Evolutionary conservation across 2,329 filamentous ascomycete species (phyloP).

Genomic region (Ascocoryne sarcoides): DNA sequence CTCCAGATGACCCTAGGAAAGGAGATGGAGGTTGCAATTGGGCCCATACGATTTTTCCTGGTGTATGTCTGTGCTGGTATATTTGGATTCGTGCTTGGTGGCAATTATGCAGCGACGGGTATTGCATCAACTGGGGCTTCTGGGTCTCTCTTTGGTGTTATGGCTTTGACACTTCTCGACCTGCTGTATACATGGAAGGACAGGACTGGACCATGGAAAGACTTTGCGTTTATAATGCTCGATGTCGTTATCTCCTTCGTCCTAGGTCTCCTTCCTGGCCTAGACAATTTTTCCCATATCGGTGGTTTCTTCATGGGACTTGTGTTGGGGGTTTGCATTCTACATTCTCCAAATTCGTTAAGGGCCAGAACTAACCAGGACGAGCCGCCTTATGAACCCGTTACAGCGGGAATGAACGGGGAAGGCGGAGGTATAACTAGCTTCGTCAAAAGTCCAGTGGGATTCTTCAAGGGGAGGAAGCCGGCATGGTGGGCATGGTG

Average conservation of each 20-base stretch:
- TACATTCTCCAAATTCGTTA: constrained; percentile 79
- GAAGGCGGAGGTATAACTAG: constrained; percentile 23
- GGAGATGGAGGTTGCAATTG: constrained; percentile 89
- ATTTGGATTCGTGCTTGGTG: constrained; percentile 90
- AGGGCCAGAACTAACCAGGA: constrained; percentile 65
- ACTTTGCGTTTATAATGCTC: constrained; percentile 77
- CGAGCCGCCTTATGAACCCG: constrained; percentile 60
- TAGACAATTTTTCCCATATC: constrained; percentile 97
- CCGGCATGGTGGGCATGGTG: constrained; percentile 98
- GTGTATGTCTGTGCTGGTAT: constrained; percentile 90
- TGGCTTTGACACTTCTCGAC: constrained; percentile 81
- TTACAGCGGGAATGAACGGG: constrained; percentile 34
- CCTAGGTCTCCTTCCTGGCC: constrained; percentile 77
- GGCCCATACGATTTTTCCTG: constrained; percentile 75
- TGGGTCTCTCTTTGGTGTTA: constrained; percentile 81
- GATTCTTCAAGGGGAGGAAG: constrained; percentile 88
- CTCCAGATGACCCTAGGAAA: constrained; percentile 82
- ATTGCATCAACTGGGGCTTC: constrained; percentile 84
- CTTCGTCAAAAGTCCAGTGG: constrained; percentile 54
- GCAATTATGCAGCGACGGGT: constrained; percentile 78
- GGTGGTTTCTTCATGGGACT: constrained; percentile 92
- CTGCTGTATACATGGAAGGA: constrained; percentile 88
- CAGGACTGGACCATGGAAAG: constrained; percentile 65
- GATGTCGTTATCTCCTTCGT: constrained; percentile 88
- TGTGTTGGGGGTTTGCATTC: constrained; percentile 72